A percentile compares a stretch with the other conserved stretches of the same genome.
Conservation (phyloP, 331 rosid species). For the Quercus phellos region DNA sequence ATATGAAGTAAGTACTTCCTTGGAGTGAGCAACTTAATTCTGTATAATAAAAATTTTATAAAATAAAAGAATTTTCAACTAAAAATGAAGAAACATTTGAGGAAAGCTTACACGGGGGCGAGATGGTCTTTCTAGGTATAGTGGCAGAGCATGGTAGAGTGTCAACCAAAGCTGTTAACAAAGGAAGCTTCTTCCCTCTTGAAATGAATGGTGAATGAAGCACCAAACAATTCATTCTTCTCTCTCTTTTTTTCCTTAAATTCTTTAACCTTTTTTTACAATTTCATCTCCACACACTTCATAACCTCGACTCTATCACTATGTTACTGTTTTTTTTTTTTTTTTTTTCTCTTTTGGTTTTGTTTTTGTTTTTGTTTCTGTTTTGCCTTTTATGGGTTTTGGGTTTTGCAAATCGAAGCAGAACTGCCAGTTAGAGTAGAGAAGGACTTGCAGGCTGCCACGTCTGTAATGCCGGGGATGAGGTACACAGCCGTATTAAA, state of each 20-base stretch:
- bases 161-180: conserved; percentile 38
- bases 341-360: too few species aligned
- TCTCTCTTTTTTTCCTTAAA: not conserved
- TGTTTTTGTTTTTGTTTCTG: too few species aligned
- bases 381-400: conserved; percentile 2
- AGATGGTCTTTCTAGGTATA: conserved; percentile 18
- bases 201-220: conserved; percentile 50
- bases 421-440: not conserved
- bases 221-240: conserved; percentile 65
- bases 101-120: conserved; percentile 49
- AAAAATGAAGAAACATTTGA: not conserved
- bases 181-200: conserved; percentile 70
- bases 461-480: conserved; percentile 20
- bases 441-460: conserved; percentile 20
- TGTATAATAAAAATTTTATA: not conserved
- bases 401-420: not conserved
- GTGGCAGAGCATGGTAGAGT: conserved; percentile 45
- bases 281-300: conserved; percentile 37
- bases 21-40: not conserved
- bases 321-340: not conserved
- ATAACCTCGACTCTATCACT: not conserved
- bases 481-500: too few species aligned
- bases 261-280: conserved; percentile 27
- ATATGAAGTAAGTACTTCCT: not conserved
- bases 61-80: not conserved